Evolutionary conservation across 345 rosid genomes (phyloP).

Genomic region (Citrus australasica): DNA sequence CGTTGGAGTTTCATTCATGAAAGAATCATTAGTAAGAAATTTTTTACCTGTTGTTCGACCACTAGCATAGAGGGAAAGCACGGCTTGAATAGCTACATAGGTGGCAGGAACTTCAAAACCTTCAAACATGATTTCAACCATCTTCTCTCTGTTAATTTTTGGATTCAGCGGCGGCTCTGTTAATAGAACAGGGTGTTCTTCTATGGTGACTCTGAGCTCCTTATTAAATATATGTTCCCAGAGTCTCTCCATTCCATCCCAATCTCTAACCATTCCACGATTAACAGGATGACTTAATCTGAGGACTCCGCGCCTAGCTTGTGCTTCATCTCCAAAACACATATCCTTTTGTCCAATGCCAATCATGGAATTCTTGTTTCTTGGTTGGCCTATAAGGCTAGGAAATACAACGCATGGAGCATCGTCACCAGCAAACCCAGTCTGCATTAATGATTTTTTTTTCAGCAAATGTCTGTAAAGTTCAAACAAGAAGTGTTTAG

Average conservation of each 20-base stretch:
- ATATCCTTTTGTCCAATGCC: constrained; percentile 21
- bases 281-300: constrained; percentile 18
- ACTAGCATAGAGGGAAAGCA: constrained; percentile 25
- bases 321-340: constrained; percentile 25
- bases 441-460: constrained; percentile 11
- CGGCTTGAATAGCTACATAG: constrained; percentile 25
- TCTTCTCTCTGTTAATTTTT: constrained; percentile 27
- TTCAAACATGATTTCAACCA: constrained; percentile 29
- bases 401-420: constrained; percentile 25
- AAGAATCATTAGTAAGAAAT: too few species aligned
- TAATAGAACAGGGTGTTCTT: constrained; percentile 31
- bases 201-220: constrained; percentile 18
- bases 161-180: constrained; percentile 32
- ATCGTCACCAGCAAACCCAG: constrained; percentile 34
- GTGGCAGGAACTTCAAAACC: constrained; percentile 23
- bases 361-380: constrained; percentile 17
- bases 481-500: neutral
- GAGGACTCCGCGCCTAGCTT: constrained; percentile 21
- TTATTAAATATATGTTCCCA: constrained; percentile 22
- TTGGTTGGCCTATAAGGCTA: constrained; percentile 23
- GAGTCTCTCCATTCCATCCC: constrained; percentile 30
- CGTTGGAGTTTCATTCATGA: too few species aligned
- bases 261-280: constrained; percentile 21
- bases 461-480: neutral
- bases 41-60: constrained; percentile 22